Base-by-base conservation (phyloP, 495 filamentous ascomycete species). In the Aspergillus sparsus region DNA sequence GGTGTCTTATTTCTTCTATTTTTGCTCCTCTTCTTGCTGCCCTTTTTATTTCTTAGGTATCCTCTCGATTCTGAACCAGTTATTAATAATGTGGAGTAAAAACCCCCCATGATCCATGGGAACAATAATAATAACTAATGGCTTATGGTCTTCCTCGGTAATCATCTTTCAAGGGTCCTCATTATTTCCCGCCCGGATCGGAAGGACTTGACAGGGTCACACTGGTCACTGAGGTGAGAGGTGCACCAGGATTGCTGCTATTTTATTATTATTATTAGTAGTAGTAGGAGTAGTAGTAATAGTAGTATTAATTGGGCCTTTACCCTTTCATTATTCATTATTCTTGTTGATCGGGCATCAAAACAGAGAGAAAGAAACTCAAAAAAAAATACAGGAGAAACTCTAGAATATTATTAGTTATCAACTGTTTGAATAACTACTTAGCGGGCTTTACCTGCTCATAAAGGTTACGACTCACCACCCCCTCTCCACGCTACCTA, bases 51-150 rank as follows among this genome's bases (percentile, higher is more conserved):
- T n/a, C 10, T 41, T 41, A 11, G n/a, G n/a, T n/a, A n/a, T n/a
- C n/a, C n/a, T n/a, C n/a, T n/a, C n/a, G n/a, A n/a, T n/a, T 27
- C 21, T 27, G 21, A 27, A 27, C 21, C 21, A 27, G 21, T 49
- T 57, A 46, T 49, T 16, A 13, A 10, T 39, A 18, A 34, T 53
- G 51, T 53, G 55, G 55, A 50, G 55, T 34, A 49, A 41, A 27
- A 49, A 49, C 42, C 34, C 15, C 52, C 7, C 44, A 32, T 15
- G 45, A 57, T 31, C 55, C 55, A 31, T 57, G 55, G 55, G 31
- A 50, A 35, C 39, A 42, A 15, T 13, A 42, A 42, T 15, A 32
- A n/a, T 15, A 27, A 27, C 21, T 27, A 27, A 27, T 27, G 21
- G 21, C 21, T 27, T 27, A 27, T 27, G 18, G 41, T 37, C 27